Evolutionary conservation across 768 basidiomycete species (phyloP).

Genomic region (Chalciporus piperatus): DNA sequence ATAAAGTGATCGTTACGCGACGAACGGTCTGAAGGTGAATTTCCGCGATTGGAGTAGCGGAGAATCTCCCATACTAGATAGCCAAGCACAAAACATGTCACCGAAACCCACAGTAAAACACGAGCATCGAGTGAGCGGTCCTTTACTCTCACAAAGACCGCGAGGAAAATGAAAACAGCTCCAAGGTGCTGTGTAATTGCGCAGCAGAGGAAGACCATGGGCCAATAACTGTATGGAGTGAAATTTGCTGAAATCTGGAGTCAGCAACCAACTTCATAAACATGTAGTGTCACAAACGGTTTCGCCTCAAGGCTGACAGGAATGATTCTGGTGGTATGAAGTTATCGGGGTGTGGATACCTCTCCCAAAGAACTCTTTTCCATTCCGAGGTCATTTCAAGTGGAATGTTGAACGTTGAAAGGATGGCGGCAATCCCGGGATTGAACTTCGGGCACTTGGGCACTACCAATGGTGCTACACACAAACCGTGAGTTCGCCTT

Average conservation of each 20-base stretch:
- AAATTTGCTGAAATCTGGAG: conserved; percentile 61
- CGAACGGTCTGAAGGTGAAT: conserved; percentile 24
- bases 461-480: not conserved
- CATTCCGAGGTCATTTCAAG: conserved; percentile 37
- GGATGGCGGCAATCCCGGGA: no score
- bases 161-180: conserved; percentile 77
- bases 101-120: conserved; percentile 62
- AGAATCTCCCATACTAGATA: conserved; percentile 63
- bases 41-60: conserved; percentile 35
- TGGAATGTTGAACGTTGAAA: not conserved
- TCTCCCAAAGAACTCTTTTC: conserved; percentile 80
- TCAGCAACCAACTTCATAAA: conserved; percentile 11
- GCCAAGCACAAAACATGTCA: conserved; percentile 56
- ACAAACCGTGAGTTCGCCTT: not conserved
- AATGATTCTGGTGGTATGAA: conserved; percentile 75
- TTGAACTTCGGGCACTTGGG: not conserved
- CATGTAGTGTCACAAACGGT: conserved; percentile 51
- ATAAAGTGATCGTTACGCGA: conserved; percentile 2
- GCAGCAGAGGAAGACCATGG: conserved; percentile 65
- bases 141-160: conserved; percentile 72
- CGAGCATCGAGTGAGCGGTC: conserved; percentile 65
- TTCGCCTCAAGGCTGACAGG: conserved; percentile 72
- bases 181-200: conserved; percentile 84
- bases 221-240: conserved; percentile 72
- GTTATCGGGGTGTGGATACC: conserved; percentile 77